A percentile compares a stretch with the other conserved stretches of the same genome.
Evolutionary conservation across 1,284 basidiomycete species (phyloP).

Genomic region (Phylloporus gajari): DNA sequence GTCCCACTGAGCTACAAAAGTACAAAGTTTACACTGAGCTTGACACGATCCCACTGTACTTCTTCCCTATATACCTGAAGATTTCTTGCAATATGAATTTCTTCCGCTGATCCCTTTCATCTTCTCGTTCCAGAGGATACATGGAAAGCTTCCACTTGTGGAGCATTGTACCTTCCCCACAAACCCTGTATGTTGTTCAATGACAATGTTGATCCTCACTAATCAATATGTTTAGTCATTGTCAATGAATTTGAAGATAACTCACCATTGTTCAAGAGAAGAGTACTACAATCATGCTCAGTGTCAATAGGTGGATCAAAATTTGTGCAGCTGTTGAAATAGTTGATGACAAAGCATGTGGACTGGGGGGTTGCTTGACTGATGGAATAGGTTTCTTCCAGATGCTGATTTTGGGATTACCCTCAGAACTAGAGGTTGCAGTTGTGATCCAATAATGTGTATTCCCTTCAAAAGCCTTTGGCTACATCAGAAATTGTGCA

Average conservation of each 20-base stretch:
- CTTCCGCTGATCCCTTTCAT: too few species aligned
- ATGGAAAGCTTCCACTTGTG: neutral
- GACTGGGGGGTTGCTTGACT: neutral
- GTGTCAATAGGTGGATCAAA: neutral
- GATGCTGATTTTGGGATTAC: neutral
- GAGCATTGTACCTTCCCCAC: neutral
- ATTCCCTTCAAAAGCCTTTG: neutral
- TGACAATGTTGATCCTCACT: neutral
- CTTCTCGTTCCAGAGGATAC: too few species aligned
- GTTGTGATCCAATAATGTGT: neutral
- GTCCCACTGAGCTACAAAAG: too few species aligned
- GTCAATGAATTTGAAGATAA: neutral
- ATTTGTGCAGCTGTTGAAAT: neutral
- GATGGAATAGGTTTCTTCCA: neutral
- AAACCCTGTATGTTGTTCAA: neutral
- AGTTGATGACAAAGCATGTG: neutral
- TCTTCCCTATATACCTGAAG: too few species aligned
- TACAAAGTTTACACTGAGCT: too few species aligned
- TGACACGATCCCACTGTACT: too few species aligned
- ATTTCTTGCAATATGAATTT: too few species aligned
- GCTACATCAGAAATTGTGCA: neutral
- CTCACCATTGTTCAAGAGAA: neutral
- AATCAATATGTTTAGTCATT: too few species aligned
- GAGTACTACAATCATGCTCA: neutral
- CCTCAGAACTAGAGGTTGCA: neutral